Evolutionary conservation across 169 alveolate species (phyloP), one percentile per base, ranked within the genome.

Genomic region (Cryptosporidium baileyi): DNA sequence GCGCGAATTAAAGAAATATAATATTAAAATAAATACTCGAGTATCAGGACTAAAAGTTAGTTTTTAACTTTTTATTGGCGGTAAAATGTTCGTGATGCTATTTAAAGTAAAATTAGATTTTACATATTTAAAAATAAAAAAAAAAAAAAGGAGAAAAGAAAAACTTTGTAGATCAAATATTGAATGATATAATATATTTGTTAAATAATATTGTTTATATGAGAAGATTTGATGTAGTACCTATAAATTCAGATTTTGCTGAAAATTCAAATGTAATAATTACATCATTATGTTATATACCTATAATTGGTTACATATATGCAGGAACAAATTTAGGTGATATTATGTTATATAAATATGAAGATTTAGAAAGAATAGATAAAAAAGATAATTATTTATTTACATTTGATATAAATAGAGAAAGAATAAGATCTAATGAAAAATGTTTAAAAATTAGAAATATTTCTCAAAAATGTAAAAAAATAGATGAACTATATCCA

Each of bases 221-320:
- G 85, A 74, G 85, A 60, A 51, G 85, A 47, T 74, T 74, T 74
- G 85, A 74, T 74, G 85, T 74, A 13, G 51, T 74, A 51, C 67
- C 67, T 9, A 74, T 74, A 38, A 74, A 67, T 41, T 74, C 85
- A 17, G 85, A 74, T 38, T 74, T 74, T 74, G 54, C 74, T 24
- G 85, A 74, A 28, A 74, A 74, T 22, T 26, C 65, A 2, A 57
- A 57, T 36, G 41, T 51, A 41, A 74, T n/a, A 54, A 74, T 74
- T 36, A 74, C 85, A n/a, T 32, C 85, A 17, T 9, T 74, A 26
- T 74, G 85, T 22, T 74, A 59, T 36, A 60, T 74, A 9, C 85
- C 85, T 17, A n/a, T 65, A 17, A 9, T 54, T 52, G 85, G 85
- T n/a, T 74, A 74, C 44, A 74, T 74, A 19, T 74, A 74, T 74